Evolutionary conservation across 177 flowering plant genomes (phyloP), one percentile per base, ranked within the genome.

Genomic region (Tripterygium wilfordii): DNA sequence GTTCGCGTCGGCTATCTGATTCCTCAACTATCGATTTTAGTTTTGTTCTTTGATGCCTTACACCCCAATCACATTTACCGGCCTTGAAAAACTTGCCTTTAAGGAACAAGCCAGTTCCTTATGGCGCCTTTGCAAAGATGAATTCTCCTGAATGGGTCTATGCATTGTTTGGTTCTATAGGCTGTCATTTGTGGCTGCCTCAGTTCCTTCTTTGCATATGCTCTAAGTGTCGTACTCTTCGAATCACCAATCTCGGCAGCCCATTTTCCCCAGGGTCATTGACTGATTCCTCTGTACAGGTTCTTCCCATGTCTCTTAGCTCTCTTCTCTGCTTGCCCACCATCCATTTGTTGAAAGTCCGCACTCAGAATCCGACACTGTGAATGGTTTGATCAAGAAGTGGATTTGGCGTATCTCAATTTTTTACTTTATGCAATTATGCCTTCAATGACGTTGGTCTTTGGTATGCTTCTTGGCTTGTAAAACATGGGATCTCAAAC

Each of bases 391-490:
- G 98, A 92, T 60, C 81, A 66, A 51, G 98, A 92, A 57, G 98
- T 53, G 96, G 96, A 20, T 92, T 60, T 38, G 99, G 99, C 0
- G 61, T 86, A 2, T 94, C 99, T 14, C 99, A 92, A 60, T 89
- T 92, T 67, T 31, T 65, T 6, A 89, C 89, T n/a, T n/a, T n/a
- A n/a, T n/a, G n/a, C n/a, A n/a, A n/a, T 23, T 89, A 86, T 50
- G 96, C 86, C 33, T 92, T 97, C 30, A 86, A 92, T 55, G 83
- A 97, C 15, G 78, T 92, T 2, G 97, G 97, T 22, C 77, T 92
- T 12, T 92, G 99, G 99, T 92, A 92, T 46, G 97, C 97, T 6
- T 82, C 99, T 1, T 86, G 96, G 96, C 95, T 92, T 10, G 99
- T 92, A 31, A 89, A 80, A 57, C 94, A 89, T 48, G 91, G 85